Evolutionary conservation across 2,329 filamentous ascomycete species (phyloP).

Genomic region (Didymosphaeria variabile): DNA sequence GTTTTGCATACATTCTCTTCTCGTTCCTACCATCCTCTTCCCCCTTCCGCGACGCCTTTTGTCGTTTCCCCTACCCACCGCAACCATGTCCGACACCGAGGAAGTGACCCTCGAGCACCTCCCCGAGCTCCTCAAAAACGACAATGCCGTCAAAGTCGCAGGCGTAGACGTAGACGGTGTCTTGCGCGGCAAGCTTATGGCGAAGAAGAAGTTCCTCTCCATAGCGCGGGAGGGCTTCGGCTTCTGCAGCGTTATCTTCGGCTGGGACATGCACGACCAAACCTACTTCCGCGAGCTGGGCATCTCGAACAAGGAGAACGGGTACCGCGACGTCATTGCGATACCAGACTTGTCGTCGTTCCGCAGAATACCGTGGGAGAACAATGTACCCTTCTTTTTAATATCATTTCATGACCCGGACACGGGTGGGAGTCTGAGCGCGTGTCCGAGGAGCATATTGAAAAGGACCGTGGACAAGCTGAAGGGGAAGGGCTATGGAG

Average conservation of each 20-base stretch:
- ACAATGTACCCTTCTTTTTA: slow-evolving; percentile 84
- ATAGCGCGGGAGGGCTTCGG: slow-evolving; percentile 84
- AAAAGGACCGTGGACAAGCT: slow-evolving; percentile 74
- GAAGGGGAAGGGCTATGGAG: slow-evolving; percentile 73
- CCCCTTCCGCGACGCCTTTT: slow-evolving; percentile 1
- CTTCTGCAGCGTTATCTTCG: slow-evolving; percentile 93
- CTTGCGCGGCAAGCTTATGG: slow-evolving; percentile 87
- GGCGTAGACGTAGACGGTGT: slow-evolving; percentile 89
- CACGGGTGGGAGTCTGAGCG: slow-evolving; percentile 73
- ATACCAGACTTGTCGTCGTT: slow-evolving; percentile 80
- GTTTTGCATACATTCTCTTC: slow-evolving; percentile 2
- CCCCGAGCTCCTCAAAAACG: slow-evolving; percentile 71
- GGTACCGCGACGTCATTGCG: slow-evolving; percentile 85
- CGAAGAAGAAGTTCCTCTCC: slow-evolving; percentile 91
- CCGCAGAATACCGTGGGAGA: slow-evolving; percentile 89
- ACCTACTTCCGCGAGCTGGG: slow-evolving; percentile 86
- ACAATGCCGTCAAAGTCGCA: slow-evolving; percentile 84
- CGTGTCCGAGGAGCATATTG: slow-evolving; percentile 81
- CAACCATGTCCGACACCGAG: slow-evolving; percentile 33
- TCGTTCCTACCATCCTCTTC: background rate
- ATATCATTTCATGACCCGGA: slow-evolving; percentile 86
- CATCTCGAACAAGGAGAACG: slow-evolving; percentile 90
- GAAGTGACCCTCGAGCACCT: slow-evolving; percentile 71
- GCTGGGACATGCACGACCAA: slow-evolving; percentile 96
- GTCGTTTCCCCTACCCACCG: background rate